phyloP scores from a whole-genome alignment of 2,329 filamentous ascomycete genomes.

The Ophiosphaerella korrae region DNA sequence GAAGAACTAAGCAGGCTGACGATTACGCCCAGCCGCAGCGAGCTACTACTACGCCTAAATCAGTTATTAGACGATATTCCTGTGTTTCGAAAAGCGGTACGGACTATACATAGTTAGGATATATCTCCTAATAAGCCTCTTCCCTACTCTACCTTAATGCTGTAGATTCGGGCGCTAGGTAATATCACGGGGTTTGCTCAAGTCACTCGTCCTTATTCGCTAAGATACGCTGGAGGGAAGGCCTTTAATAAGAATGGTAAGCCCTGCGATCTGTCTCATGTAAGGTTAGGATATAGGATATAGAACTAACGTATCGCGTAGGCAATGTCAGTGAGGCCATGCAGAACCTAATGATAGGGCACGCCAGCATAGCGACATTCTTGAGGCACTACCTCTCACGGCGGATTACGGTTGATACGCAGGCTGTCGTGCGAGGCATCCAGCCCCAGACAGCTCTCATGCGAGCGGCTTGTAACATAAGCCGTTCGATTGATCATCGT shows the following conservation, averaged over 20 bases:
- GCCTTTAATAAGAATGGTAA: constrained; percentile 48
- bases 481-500: constrained; percentile 18
- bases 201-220: constrained; percentile 38
- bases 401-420: constrained; percentile 16
- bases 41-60: constrained; percentile 43
- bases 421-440: constrained; percentile 19
- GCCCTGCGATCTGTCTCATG: constrained; percentile 12
- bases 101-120: constrained; percentile 23
- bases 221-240: constrained; percentile 45
- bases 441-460: constrained; percentile 18
- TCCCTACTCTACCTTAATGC: constrained; percentile 16
- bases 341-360: constrained; percentile 40
- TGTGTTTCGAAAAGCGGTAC: constrained; percentile 35
- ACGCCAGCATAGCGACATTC: constrained; percentile 18
- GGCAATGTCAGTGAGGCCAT: constrained; percentile 36
- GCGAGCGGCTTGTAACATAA: constrained; percentile 22
- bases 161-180: constrained; percentile 33
- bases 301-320: constrained; percentile 12
- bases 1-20: constrained; percentile 43
- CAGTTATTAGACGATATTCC: constrained; percentile 39
- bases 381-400: constrained; percentile 21
- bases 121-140: constrained; percentile 26
- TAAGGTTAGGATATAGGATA: background rate
- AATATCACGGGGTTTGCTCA: constrained; percentile 36
- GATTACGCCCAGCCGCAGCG: constrained; percentile 32